Base-by-base conservation (phyloP, 2,329 filamentous ascomycete genomes). In the Madurella fahalii region DNA sequence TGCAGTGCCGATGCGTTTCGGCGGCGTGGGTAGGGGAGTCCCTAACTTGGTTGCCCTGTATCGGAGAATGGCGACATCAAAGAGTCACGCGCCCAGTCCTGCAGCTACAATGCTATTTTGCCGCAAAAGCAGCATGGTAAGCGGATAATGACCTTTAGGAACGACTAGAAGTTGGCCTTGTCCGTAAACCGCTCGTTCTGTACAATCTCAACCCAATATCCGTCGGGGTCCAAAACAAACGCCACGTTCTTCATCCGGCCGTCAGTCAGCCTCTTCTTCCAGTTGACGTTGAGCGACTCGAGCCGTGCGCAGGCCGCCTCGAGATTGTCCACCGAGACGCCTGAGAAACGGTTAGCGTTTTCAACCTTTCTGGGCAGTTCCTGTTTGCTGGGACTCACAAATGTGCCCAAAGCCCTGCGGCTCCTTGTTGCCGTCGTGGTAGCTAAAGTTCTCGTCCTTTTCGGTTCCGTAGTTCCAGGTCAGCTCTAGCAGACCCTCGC, bases 391-490 rank as follows among this genome's bases (percentile, higher is more conserved):
- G 11, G 47, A 77, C 82, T 74, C 71, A 87, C 90, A 95, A 58
- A 96, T 91, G 67, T 96, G 92, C 0, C 93, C 92, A 62, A 96
- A 97, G 1, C 94, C 94, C 70, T 96, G 91, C 0, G 93, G 93
- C 69, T 95, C 78, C 41, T 85, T 78, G 71, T 99, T 99, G 39
- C 94, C 94, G 64, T 95, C 86, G 72, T 99, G 93, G 69, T 99
- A 99, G 62, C 81, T 82, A 68, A 96, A 94, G 60, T 75, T 75
- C 53, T 85, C 82, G 59, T 97, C 88, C 68, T 93, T 94, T 74
- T 97, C 93, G 0, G 89, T 93, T 39, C 84, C 84, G 62, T 86
- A 82, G 68, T 86, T 86, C 87, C 89, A 96, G 9, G 93, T 96
- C 60, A 97, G 74, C 74, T 97, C 93, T 5, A 97, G 78, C 39